A percentile compares a stretch with the other conserved stretches of the same genome.
These are phyloP conservation scores for Cyclocybe cylindracea DNA, from an alignment of 768 basidiomycete species.

Conservation along the genomic window DNA sequence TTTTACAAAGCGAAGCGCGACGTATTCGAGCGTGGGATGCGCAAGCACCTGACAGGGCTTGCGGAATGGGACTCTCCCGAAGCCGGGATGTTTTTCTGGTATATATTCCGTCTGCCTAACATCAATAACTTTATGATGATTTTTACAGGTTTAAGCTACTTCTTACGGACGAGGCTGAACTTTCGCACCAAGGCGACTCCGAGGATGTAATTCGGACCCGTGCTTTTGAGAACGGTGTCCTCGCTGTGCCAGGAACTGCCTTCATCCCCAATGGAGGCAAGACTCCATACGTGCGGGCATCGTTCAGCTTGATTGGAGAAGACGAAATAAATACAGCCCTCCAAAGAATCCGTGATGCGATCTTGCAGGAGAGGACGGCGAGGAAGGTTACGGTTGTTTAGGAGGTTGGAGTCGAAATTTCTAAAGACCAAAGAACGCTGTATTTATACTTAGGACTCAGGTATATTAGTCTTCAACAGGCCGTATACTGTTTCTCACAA, in stretches of 20 bases:
- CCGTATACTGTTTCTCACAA: too few relatives aligned
- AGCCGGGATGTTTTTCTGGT: conserved; percentile 92
- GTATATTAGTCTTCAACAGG: too few relatives aligned
- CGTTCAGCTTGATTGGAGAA: conserved; percentile 71
- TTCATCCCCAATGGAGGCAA: conserved; percentile 75
- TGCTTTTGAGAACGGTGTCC: conserved; percentile 79
- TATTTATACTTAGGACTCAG: too few relatives aligned
- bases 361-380: conserved; percentile 29
- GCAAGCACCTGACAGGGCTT: conserved; percentile 73
- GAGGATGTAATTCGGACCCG: conserved; percentile 69
- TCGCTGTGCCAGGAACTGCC: conserved; percentile 86
- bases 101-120: not conserved
- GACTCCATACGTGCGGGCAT: conserved; percentile 77
- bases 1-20: conserved; percentile 78
- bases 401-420: too few relatives aligned
- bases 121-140: not conserved
- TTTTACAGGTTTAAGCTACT: conserved; percentile 69
- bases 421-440: too few relatives aligned
- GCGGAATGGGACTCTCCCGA: conserved; percentile 74
- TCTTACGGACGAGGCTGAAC: conserved; percentile 30
- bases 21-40: conserved; percentile 75
- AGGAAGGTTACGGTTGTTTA: not conserved
- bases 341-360: conserved; percentile 49
- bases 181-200: conserved; percentile 58
- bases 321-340: conserved; percentile 78